Evolutionary conservation across 345 rosid species (phyloP).

Genomic region (Populus euphratica): DNA sequence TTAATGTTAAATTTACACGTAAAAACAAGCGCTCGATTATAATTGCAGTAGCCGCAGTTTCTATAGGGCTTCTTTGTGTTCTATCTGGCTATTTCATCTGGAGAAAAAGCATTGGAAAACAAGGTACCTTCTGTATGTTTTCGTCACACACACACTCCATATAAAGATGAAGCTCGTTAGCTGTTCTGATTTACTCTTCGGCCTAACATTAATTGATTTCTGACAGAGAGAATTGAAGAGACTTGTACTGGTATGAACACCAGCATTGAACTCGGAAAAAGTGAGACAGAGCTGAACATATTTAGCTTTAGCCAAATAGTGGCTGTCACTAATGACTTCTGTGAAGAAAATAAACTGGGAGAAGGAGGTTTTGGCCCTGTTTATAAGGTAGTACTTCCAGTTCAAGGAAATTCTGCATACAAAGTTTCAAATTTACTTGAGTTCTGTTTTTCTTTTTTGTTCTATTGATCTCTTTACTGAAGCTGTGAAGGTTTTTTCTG

Average conservation of each 20-base stretch:
- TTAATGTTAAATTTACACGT: background rate
- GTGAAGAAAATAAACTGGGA: conserved; percentile 15
- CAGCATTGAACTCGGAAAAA: background rate
- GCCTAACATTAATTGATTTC: background rate
- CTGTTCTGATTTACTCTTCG: background rate
- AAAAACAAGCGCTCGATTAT: background rate
- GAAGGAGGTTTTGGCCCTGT: conserved; percentile 30
- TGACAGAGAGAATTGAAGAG: background rate
- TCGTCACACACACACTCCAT: background rate
- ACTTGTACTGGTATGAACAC: background rate
- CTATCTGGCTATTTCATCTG: background rate
- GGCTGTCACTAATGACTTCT: conserved; percentile 18
- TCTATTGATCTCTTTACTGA: background rate
- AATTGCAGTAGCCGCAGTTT: background rate
- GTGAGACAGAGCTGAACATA: background rate
- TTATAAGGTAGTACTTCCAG: conserved; percentile 1
- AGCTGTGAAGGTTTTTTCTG: background rate
- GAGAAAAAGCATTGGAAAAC: background rate
- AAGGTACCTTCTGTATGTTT: background rate
- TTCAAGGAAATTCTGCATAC: background rate
- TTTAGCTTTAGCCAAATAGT: conserved; percentile 3
- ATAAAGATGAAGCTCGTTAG: background rate
- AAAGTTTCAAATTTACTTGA: background rate
- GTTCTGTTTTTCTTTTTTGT: background rate
- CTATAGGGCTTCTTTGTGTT: background rate